phyloP scores from a whole-genome alignment of 1,139 yeast species.

The Hemisphaericaspora xylofermentans region DNA sequence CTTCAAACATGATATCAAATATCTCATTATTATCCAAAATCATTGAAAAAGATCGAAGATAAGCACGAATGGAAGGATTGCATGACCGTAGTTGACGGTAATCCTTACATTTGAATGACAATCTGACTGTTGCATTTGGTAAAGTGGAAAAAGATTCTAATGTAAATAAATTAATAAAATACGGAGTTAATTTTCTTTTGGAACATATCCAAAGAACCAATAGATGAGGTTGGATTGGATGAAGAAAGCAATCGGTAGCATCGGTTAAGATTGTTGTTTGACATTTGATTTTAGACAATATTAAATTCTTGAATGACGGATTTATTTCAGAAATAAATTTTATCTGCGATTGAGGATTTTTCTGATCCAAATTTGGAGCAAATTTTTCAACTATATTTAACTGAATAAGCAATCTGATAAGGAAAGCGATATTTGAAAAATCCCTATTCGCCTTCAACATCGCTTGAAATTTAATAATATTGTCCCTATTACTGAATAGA shows the following conservation, averaged over 20 bases:
- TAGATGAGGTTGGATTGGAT: conserved; percentile 16
- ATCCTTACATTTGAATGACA: conserved; percentile 11
- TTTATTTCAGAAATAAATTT: conserved; percentile 14
- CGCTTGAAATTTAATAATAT: conserved; percentile 6
- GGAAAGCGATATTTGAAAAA: conserved; percentile 14
- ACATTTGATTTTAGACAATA: conserved; percentile 10
- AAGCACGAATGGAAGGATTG: conserved; percentile 3
- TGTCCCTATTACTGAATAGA: neutral
- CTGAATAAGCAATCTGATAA: conserved; percentile 8
- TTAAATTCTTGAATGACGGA: conserved; percentile 17
- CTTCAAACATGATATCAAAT: conserved; percentile 7
- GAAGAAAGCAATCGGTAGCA: conserved; percentile 12
- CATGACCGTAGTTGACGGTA: conserved; percentile 10
- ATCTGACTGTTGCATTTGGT: conserved; percentile 12
- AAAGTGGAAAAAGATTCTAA: conserved; percentile 10
- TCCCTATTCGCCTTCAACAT: conserved; percentile 11
- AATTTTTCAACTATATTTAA: conserved; percentile 6
- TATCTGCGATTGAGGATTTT: conserved; percentile 7
- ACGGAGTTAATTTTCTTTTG: conserved; percentile 6
- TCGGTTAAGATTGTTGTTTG: conserved; percentile 5
- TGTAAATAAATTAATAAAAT: conserved; percentile 15
- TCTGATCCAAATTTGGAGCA: conserved; percentile 4
- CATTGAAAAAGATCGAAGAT: conserved; percentile 12
- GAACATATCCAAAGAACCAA: conserved; percentile 17
- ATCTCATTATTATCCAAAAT: conserved; percentile 8